Evolutionary conservation across 441 rosid genomes (phyloP).

Genomic region (Pelargonium fulgidum): DNA sequence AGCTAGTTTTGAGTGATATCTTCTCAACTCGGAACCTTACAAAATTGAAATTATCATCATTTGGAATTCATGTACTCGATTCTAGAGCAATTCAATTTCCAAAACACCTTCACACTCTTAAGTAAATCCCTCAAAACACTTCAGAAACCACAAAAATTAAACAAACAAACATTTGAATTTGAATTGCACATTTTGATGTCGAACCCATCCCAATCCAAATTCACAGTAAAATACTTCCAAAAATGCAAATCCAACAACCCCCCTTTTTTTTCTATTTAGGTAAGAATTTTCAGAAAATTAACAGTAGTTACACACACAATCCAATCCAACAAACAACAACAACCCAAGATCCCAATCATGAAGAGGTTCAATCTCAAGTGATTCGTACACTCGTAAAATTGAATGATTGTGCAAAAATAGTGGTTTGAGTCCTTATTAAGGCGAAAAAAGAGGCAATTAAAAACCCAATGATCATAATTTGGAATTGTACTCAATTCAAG

Average conservation of each 20-base stretch:
- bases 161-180: not conserved
- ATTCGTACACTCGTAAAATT: no score
- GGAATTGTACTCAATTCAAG: not conserved
- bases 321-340: not conserved
- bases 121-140: not conserved
- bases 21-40: not conserved
- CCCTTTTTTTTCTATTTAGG: not conserved
- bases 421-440: no score
- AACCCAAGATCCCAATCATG: conserved; percentile 1
- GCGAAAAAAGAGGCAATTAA: no score
- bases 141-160: not conserved
- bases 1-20: not conserved
- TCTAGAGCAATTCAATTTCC: not conserved
- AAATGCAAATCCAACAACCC: not conserved
- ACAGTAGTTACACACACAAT: not conserved
- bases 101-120: not conserved
- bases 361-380: not conserved
- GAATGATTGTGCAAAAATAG: no score
- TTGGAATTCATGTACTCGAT: not conserved
- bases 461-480: not conserved
- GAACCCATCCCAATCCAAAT: not conserved
- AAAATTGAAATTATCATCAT: not conserved
- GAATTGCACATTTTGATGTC: not conserved
- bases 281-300: not conserved
- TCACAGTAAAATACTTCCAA: not conserved